Percentiles rank a stretch among this genome's conserved stretches.
These are phyloP conservation scores for Fusarium fujikuroi DNA, from an alignment of 2,329 filamentous ascomycete genomes.

Conservation along the genomic window DNA sequence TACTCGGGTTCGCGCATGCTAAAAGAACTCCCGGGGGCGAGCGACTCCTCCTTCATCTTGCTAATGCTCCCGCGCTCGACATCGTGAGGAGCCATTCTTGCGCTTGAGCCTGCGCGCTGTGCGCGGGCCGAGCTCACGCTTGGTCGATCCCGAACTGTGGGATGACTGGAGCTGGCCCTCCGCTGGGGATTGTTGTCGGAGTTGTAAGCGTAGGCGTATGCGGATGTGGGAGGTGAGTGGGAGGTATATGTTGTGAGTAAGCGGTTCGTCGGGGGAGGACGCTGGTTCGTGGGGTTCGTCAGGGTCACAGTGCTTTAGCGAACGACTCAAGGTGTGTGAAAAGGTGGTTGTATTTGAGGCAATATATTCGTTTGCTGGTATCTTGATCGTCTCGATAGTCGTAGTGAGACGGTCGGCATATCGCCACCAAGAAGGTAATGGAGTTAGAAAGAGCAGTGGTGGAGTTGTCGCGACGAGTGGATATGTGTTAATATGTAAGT, in stretches of 20 bases:
- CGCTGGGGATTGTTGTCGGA: conserved; percentile 10
- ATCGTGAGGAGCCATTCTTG: conserved; percentile 54
- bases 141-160: conserved; percentile 28
- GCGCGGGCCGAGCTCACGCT: conserved; percentile 35
- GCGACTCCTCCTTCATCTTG: conserved; percentile 67
- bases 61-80: conserved; percentile 67
- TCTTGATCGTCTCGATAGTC: conserved; percentile 26
- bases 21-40: conserved; percentile 60
- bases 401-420: conserved; percentile 28
- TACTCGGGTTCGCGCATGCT: conserved; percentile 63
- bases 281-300: conserved; percentile 31
- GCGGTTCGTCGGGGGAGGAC: conserved; percentile 23
- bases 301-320: conserved; percentile 24
- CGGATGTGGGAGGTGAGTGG: conserved; percentile 17
- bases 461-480: neutral
- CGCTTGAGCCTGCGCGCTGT: conserved; percentile 45
- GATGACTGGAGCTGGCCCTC: conserved; percentile 36
- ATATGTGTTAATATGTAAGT: conserved; percentile 8
- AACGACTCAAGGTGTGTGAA: neutral
- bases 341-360: conserved; percentile 2
- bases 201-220: conserved; percentile 12
- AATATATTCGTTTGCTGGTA: conserved; percentile 1
- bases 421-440: conserved; percentile 29
- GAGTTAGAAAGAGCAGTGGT: neutral
- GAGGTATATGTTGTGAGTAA: conserved; percentile 30